Conservation (phyloP, 495 filamentous ascomycete genomes). For the Staphylotrichum longicolle region DNA sequence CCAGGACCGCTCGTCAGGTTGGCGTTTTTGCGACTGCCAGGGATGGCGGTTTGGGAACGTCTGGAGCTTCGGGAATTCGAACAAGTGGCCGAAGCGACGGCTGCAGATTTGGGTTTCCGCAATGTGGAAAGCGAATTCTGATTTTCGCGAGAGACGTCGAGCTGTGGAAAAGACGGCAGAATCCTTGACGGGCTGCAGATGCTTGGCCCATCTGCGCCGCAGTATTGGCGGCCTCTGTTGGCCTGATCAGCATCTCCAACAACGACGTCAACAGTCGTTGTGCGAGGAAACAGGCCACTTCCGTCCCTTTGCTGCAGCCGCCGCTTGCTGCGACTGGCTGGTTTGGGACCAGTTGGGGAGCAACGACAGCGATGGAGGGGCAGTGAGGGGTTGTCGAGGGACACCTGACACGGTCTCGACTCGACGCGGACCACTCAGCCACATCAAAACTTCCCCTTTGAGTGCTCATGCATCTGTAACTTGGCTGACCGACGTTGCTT, state of each 20-base stretch:
- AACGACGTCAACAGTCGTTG: background rate
- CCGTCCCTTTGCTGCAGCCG: slow-evolving; percentile 5
- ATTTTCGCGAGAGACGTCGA: background rate
- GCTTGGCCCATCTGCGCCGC: slow-evolving; percentile 4
- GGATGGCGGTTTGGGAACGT: slow-evolving; percentile 11
- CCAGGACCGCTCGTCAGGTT: slow-evolving; percentile 22
- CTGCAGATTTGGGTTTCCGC: slow-evolving; percentile 3
- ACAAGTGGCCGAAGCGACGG: background rate
- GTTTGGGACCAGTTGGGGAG: slow-evolving; percentile 26
- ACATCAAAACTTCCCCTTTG: slow-evolving; percentile 21
- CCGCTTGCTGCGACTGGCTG: slow-evolving; percentile 24
- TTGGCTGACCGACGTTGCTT: slow-evolving; percentile 22
- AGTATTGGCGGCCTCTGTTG: background rate
- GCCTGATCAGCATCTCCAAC: background rate
- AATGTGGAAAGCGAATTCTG: background rate
- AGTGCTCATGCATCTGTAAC: slow-evolving; percentile 16
- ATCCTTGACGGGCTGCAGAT: background rate
- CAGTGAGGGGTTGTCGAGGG: slow-evolving; percentile 32
- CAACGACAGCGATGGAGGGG: slow-evolving; percentile 26
- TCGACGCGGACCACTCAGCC: slow-evolving; percentile 22
- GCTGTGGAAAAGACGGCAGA: slow-evolving; percentile 7
- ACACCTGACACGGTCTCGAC: slow-evolving; percentile 32
- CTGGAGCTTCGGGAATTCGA: background rate
- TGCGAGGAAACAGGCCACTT: slow-evolving; percentile 5
- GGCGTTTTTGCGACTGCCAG: slow-evolving; percentile 16